Conservation (phyloP, 2,329 filamentous ascomycete species). For the Thelonectria olida region DNA sequence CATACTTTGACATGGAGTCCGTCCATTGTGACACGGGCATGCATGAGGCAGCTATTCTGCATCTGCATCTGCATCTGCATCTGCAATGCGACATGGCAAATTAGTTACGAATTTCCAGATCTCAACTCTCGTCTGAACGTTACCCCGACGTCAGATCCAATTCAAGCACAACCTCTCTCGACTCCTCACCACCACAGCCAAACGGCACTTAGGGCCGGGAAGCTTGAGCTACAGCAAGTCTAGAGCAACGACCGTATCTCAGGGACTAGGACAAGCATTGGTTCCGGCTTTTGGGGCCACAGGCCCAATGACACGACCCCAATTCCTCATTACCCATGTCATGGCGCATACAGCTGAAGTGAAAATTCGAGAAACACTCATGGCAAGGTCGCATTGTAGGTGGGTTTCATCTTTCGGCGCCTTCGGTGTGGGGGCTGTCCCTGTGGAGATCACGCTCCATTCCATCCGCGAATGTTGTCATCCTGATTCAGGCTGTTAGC, state of each 20-base stretch:
- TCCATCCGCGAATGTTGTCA: slow-evolving; percentile 1
- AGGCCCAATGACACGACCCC: neutral
- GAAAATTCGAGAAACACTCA: neutral
- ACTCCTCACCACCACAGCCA: neutral
- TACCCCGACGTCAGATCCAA: neutral
- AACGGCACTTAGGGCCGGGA: slow-evolving; percentile 16
- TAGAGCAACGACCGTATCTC: neutral
- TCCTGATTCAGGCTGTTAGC: neutral
- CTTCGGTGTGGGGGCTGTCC: slow-evolving; percentile 2
- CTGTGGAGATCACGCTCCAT: neutral
- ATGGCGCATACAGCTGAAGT: neutral
- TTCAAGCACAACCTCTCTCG: neutral
- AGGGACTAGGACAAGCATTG: neutral
- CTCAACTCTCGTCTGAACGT: neutral
- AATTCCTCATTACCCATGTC: slow-evolving; percentile 3
- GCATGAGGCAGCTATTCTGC: too few relatives aligned
- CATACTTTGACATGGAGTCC: too few relatives aligned
- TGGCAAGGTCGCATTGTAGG: neutral
- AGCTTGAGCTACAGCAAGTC: neutral
- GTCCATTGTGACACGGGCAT: too few relatives aligned
- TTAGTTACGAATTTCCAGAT: neutral
- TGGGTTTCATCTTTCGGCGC: slow-evolving; percentile 13
- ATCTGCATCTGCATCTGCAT: too few relatives aligned
- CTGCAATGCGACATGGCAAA: too few relatives aligned
- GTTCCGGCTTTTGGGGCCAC: neutral